These are phyloP conservation scores for Arachis monticola DNA, from an alignment of 331 rosid species.

Conservation along the genomic window DNA sequence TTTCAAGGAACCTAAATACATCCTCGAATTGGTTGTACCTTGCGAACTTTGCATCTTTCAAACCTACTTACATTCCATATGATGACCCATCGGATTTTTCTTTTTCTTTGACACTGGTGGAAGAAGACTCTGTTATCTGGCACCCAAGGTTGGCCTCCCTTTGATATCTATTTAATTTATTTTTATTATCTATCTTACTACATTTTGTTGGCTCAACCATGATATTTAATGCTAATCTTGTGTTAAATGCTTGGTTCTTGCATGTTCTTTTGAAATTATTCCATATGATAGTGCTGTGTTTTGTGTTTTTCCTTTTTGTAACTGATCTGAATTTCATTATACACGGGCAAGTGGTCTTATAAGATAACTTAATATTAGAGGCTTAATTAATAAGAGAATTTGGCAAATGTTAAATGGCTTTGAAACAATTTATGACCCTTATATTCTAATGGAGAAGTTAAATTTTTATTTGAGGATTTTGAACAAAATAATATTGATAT, in stretches of 20 bases:
- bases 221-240: constrained; percentile 12
- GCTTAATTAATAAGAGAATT: constrained; percentile 6
- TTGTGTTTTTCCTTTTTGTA: constrained; percentile 13
- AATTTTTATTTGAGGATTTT: too few species aligned
- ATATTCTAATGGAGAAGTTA: too few species aligned
- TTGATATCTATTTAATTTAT: constrained; percentile 23
- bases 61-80: constrained; percentile 93
- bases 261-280: constrained; percentile 23
- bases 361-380: constrained; percentile 10
- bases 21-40: constrained; percentile 48
- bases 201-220: constrained; percentile 24
- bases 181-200: constrained; percentile 19
- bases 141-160: constrained; percentile 74
- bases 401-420: background rate
- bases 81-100: constrained; percentile 97
- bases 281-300: constrained; percentile 19
- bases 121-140: constrained; percentile 96
- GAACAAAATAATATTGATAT: too few species aligned
- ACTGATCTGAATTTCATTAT: background rate
- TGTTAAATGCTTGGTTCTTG: constrained; percentile 15
- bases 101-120: constrained; percentile 97
- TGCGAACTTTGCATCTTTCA: constrained; percentile 93
- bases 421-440: too few species aligned
- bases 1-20: too few species aligned
- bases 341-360: constrained; percentile 20